A percentile compares a stretch with the other conserved stretches of the same genome.
phyloP scores from a whole-genome alignment of 78 protist species.

The Dictyostelium citrinum region DNA sequence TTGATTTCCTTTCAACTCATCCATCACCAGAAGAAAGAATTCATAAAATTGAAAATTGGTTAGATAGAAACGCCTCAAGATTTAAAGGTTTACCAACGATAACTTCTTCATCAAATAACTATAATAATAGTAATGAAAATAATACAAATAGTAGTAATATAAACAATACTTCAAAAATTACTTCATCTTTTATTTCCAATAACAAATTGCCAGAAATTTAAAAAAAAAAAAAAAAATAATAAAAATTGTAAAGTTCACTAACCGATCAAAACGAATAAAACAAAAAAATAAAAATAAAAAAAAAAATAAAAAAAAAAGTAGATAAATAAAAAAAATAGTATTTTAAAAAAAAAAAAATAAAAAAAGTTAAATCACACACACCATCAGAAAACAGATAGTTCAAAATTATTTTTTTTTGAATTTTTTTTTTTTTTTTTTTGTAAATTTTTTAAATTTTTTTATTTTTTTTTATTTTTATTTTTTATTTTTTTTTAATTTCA shows the following conservation, averaged over 20 bases:
- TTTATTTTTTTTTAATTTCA: not conserved
- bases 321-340: too few species aligned
- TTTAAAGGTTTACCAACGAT: not conserved
- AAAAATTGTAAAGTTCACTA: too few species aligned
- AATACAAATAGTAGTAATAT: too few species aligned
- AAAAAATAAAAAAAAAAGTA: too few species aligned
- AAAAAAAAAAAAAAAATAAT: not conserved
- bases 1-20: conserved; percentile 13
- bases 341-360: too few species aligned
- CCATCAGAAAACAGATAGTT: too few species aligned
- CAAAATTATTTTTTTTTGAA: too few species aligned
- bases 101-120: not conserved
- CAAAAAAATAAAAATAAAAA: too few species aligned
- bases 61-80: not conserved
- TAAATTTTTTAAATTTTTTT: too few species aligned
- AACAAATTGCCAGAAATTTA: not conserved
- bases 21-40: conserved; percentile 25
- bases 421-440: too few species aligned
- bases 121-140: not conserved
- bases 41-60: not conserved
- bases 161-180: not conserved
- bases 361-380: too few species aligned
- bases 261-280: too few species aligned
- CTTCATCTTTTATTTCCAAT: not conserved
- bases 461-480: not conserved